phyloP scores from a whole-genome alignment of 164 flowering plant species.

The Platanus orientalis region DNA sequence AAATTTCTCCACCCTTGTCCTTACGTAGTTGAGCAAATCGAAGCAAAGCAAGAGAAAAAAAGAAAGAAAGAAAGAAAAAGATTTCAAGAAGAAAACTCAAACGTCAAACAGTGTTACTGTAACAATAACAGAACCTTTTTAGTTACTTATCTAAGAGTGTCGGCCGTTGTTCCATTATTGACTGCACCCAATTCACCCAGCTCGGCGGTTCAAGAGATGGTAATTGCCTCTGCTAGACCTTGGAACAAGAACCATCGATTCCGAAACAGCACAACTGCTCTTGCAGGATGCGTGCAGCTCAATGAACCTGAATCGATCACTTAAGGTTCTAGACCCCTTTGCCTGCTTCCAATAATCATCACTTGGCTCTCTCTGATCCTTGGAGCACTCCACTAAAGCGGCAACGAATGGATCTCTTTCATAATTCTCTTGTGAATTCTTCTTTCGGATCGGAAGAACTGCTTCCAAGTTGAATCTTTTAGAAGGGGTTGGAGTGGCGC shows the following conservation, averaged over 20 bases:
- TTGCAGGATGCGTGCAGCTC: slow-evolving; percentile 44
- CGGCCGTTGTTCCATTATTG: neutral
- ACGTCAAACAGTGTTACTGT: neutral
- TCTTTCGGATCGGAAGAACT: neutral
- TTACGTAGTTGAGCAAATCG: neutral
- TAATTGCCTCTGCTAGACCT: slow-evolving; percentile 20
- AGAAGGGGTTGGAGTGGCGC: slow-evolving; percentile 18
- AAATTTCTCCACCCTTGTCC: too few relatives aligned
- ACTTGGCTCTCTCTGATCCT: slow-evolving; percentile 18
- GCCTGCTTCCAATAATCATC: neutral
- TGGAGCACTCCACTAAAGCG: slow-evolving; percentile 51
- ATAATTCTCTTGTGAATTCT: neutral
- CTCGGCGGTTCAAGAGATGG: slow-evolving; percentile 13
- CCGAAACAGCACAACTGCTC: slow-evolving; percentile 41
- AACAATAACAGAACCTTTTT: neutral
- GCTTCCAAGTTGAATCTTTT: slow-evolving; percentile 11
- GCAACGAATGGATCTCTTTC: slow-evolving; percentile 48
- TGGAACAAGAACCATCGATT: slow-evolving; percentile 42
- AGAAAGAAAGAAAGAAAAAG: too few relatives aligned
- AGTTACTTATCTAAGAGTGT: neutral
- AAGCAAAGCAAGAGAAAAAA: too few relatives aligned
- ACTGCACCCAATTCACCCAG: slow-evolving; percentile 1
- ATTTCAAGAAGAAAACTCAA: neutral
- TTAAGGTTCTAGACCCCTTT: slow-evolving; percentile 26
- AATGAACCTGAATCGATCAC: slow-evolving; percentile 38